phyloP scores from a whole-genome alignment of 2,329 filamentous ascomycete genomes.

The Ceratocystis ficicola region DNA sequence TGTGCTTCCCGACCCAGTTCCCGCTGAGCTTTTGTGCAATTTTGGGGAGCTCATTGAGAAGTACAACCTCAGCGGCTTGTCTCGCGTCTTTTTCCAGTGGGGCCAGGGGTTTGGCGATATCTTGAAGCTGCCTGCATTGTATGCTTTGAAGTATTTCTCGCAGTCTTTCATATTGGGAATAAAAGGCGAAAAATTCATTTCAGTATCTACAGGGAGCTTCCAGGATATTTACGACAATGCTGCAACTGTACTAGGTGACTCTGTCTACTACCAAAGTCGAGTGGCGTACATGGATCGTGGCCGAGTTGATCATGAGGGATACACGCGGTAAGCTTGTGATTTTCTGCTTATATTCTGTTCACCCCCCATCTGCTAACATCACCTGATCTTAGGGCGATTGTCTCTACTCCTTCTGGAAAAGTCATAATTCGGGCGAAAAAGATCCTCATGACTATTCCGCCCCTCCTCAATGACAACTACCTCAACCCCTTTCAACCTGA shows the following conservation, averaged over 20 bases:
- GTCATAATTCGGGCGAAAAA: constrained; percentile 66
- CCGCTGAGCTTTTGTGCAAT: constrained; percentile 34
- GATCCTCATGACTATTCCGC: constrained; percentile 64
- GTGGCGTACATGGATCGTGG: constrained; percentile 92
- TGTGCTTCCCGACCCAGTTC: constrained; percentile 34
- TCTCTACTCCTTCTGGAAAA: constrained; percentile 49
- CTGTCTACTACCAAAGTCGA: constrained; percentile 84
- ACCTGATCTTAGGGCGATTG: constrained; percentile 69
- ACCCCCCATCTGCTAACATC: constrained; percentile 70
- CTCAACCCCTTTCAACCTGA: constrained; percentile 24
- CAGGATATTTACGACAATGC: constrained; percentile 80
- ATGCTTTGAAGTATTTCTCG: constrained; percentile 31
- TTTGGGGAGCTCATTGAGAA: constrained; percentile 35
- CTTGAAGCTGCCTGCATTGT: constrained; percentile 31
- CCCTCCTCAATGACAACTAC: constrained; percentile 50
- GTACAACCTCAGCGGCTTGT: constrained; percentile 31
- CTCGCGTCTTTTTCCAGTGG: constrained; percentile 29
- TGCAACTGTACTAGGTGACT: constrained; percentile 62
- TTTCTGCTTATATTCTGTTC: constrained; percentile 45
- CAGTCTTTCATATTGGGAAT: constrained; percentile 43
- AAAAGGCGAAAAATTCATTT: constrained; percentile 78
- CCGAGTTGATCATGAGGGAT: constrained; percentile 55
- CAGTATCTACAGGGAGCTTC: constrained; percentile 71
- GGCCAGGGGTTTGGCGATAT: constrained; percentile 33
- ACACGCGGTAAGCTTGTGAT: constrained; percentile 64